Base-by-base conservation (phyloP, 2,329 filamentous ascomycete species). In the Rutstroemia sp. region DNA sequence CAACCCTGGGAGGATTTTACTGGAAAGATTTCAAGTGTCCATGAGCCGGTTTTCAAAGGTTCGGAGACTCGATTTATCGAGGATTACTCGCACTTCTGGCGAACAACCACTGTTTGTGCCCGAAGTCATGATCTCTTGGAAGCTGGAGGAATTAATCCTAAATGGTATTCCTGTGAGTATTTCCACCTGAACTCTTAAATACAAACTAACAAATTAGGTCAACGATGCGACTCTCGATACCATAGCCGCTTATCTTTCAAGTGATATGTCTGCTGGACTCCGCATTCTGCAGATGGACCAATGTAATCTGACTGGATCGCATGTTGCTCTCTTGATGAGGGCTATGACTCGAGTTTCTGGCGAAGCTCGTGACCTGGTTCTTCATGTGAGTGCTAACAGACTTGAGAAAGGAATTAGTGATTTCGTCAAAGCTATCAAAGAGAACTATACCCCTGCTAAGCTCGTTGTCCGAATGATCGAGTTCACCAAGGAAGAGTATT, bases 391-490 rank as follows among this genome's bases (percentile, higher is more conserved):
- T 64, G 82, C 67, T 48, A 80, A 77, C 48, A 65, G 67, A n/a
- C 64, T 82, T 19, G 75, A 77, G 54, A 74, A 76, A 57, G 74
- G 78, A 40, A 72, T 81, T 36, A 73, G 75, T 51, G 73, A 77
- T 42, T 72, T 83, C 44, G 75, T 78, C 8, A 73, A 73, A 50
- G 78, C 79, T 2, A 79, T 83, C 48, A 68, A 74, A 21, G 70
- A 70, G 49, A 75, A 76, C 30, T 71, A 78, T 46, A 81, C 83
- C 0, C 85, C 86, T 2, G 77, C 82, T 2, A 80, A 81, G 61
- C 68, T 89, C 27, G 84, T 82, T 4, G 82, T 89, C 72, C 76
- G 81, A 38, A 81, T 86, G 71, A 79, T 88, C 38, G 86, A 88
- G 65, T 89, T 69, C 46, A 61, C 62, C 8, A 69, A 69, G 48